These are phyloP conservation scores for Litchi chinensis DNA, from an alignment of 345 rosid genomes.

Conservation along the genomic window DNA sequence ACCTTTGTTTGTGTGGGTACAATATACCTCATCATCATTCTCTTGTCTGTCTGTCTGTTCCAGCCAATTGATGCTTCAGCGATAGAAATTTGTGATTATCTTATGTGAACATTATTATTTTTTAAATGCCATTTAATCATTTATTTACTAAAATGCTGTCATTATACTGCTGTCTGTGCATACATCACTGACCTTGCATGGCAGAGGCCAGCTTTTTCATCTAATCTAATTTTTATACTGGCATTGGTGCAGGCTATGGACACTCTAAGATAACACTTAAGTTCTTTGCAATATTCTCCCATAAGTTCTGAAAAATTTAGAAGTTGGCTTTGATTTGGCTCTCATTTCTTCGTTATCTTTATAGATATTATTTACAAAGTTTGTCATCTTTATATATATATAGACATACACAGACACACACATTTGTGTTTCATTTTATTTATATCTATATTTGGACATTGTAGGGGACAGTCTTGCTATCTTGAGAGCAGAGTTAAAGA, in stretches of 20 bases:
- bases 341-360: not conserved
- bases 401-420: not conserved
- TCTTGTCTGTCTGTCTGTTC: not conserved
- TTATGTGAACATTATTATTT: not conserved
- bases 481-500: slow-evolving; percentile 88
- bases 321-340: not conserved
- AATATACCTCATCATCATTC: not conserved
- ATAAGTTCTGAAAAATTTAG: slow-evolving; percentile 3
- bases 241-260: not conserved
- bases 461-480: slow-evolving; percentile 86
- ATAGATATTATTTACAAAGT: not conserved
- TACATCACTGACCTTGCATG: not conserved
- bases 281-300: not conserved
- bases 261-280: not conserved
- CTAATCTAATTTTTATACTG: slow-evolving; percentile 9
- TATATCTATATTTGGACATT: slow-evolving; percentile 26
- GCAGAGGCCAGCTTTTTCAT: slow-evolving; percentile 2
- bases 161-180: not conserved
- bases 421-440: not conserved
- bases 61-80: not conserved
- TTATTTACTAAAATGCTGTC: not conserved
- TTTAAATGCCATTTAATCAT: not conserved
- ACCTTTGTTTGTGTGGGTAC: not conserved
- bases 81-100: not conserved
- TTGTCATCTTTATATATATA: not conserved